phyloP scores from a whole-genome alignment of 805 yeast genomes.

The Starmerella potacharoeniae region DNA sequence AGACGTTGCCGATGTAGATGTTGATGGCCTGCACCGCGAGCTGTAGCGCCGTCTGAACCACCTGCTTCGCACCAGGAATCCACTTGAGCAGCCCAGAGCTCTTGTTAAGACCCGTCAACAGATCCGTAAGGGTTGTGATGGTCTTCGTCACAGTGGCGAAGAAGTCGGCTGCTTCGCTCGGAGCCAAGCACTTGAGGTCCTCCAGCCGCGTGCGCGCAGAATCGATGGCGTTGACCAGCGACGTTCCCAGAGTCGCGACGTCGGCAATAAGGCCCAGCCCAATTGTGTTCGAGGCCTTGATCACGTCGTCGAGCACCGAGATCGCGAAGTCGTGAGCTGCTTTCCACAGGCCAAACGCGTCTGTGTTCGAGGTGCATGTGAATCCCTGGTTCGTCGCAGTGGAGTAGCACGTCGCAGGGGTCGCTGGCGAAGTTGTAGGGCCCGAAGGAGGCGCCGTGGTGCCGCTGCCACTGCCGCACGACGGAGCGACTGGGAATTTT shows the following conservation, averaged over 20 bases:
- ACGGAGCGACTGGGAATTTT: conserved; percentile 7
- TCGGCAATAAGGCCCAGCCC: background rate
- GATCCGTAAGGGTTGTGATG: background rate
- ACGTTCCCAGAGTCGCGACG: background rate
- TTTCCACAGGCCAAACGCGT: background rate
- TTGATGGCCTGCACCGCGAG: background rate
- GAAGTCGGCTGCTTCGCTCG: background rate
- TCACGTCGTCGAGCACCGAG: background rate
- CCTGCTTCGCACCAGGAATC: background rate
- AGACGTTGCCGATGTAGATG: background rate
- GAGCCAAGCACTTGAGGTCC: background rate
- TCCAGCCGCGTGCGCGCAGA: background rate
- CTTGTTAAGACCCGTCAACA: background rate
- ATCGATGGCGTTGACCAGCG: background rate
- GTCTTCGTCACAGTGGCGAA: background rate
- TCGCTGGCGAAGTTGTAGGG: background rate
- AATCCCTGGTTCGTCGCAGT: background rate
- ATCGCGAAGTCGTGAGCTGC: background rate
- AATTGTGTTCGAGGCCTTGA: background rate
- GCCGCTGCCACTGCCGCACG: background rate
- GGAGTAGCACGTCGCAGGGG: background rate
- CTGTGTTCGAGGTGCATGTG: background rate
- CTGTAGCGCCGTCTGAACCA: background rate
- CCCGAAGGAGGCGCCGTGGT: background rate
- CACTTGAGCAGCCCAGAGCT: background rate